Conservation (phyloP, 2,329 filamentous ascomycete species). For the Hymenoscyphus linearis region DNA sequence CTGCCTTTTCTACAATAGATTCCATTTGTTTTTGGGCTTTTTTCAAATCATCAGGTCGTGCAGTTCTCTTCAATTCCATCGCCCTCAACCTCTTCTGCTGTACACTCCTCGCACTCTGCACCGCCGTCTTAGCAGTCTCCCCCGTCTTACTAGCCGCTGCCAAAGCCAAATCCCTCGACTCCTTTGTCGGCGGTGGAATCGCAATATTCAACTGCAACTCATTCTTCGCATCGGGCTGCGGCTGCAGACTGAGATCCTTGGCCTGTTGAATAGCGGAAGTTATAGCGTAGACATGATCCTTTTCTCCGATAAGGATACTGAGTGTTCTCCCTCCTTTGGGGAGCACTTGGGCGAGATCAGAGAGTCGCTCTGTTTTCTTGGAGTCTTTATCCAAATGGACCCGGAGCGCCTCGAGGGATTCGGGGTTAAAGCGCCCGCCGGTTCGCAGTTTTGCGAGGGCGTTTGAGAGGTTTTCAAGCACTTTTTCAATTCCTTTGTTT, state of each 20-base stretch:
- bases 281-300: constrained; percentile 53
- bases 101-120: constrained; percentile 31
- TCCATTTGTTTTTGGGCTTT: constrained; percentile 37
- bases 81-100: constrained; percentile 34
- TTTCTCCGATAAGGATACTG: constrained; percentile 59
- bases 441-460: constrained; percentile 57
- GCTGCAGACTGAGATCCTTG: constrained; percentile 43
- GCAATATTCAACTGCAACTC: constrained; percentile 48
- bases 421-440: constrained; percentile 57
- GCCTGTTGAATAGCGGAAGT: constrained; percentile 47
- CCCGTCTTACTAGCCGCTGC: constrained; percentile 30
- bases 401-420: constrained; percentile 53
- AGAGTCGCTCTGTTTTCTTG: constrained; percentile 48
- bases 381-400: constrained; percentile 51
- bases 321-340: constrained; percentile 56
- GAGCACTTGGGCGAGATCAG: constrained; percentile 62
- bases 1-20: constrained; percentile 33
- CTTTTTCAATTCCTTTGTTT: constrained; percentile 48
- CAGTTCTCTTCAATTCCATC: constrained; percentile 32
- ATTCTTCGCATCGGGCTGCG: constrained; percentile 42
- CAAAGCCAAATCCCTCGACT: constrained; percentile 39
- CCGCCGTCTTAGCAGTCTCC: constrained; percentile 26
- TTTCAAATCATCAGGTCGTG: constrained; percentile 35
- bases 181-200: constrained; percentile 52
- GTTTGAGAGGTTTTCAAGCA: constrained; percentile 51